Conservation (phyloP, 257 asterid species). For the Ehretia macrophylla region DNA sequence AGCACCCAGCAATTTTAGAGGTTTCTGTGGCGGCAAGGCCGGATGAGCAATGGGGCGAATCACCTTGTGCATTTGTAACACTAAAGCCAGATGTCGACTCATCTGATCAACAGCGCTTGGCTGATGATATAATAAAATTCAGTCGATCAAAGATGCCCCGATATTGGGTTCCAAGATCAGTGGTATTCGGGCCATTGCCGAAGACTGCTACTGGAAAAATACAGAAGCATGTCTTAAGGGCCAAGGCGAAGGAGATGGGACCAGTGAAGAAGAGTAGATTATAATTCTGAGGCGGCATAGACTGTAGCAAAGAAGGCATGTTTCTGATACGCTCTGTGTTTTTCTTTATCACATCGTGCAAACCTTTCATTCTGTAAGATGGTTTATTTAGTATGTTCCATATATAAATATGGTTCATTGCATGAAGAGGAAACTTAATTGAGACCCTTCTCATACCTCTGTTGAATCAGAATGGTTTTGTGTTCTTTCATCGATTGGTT, state of each 20-base stretch:
- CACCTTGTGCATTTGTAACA: conserved; percentile 93
- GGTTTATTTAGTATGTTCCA: too few species aligned
- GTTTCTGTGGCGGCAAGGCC: conserved; percentile 91
- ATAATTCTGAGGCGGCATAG: conserved; percentile 9
- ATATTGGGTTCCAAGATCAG: conserved; percentile 85
- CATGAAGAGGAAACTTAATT: too few species aligned
- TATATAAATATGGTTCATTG: too few species aligned
- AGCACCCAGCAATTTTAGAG: conserved; percentile 68
- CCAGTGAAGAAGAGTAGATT: conserved; percentile 65
- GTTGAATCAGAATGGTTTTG: too few species aligned
- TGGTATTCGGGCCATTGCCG: conserved; percentile 81
- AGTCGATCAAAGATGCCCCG: conserved; percentile 73
- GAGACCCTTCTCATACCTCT: too few species aligned
- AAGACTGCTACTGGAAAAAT: conserved; percentile 96
- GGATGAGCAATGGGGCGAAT: conserved; percentile 90
- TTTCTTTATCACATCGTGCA: too few species aligned
- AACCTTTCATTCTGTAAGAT: too few species aligned
- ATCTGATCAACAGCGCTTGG: conserved; percentile 33
- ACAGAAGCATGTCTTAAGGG: conserved; percentile 86
- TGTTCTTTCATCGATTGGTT: too few species aligned
- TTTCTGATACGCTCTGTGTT: background rate
- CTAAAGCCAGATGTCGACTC: conserved; percentile 45
- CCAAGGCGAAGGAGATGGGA: conserved; percentile 88
- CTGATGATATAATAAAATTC: conserved; percentile 74
- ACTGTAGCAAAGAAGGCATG: background rate